phyloP scores from a whole-genome alignment of 768 basidiomycete species.

The Boletus edulis region DNA sequence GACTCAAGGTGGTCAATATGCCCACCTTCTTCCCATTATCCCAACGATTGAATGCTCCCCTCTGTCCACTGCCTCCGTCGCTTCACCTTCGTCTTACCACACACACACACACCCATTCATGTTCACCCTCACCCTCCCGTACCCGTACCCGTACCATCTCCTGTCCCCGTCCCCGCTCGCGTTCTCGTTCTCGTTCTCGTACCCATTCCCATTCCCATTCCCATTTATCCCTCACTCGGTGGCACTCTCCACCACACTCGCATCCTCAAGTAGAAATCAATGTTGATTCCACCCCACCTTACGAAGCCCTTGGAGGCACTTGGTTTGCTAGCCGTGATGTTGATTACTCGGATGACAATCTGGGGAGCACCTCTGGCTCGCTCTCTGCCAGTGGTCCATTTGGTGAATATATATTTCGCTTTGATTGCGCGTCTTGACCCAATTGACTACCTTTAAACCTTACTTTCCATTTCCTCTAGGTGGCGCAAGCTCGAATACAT shows the following conservation, averaged over 20 bases:
- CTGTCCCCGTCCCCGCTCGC: no score
- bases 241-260: conserved; percentile 16
- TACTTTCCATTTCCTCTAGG: not conserved
- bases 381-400: conserved; percentile 5
- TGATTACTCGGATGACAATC: conserved; percentile 27
- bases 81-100: conserved; percentile 20
- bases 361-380: conserved; percentile 15
- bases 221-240: conserved; percentile 19
- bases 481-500: conserved; percentile 11
- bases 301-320: conserved; percentile 55
- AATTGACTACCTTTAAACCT: no score
- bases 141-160: no score
- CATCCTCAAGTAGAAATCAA: conserved; percentile 31
- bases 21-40: conserved; percentile 29
- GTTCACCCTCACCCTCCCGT: no score
- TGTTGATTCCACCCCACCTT: conserved; percentile 31
- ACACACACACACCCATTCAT: conserved; percentile 4
- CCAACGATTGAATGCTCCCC: conserved; percentile 31
- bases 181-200: conserved; percentile 8
- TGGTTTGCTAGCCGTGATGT: conserved; percentile 18
- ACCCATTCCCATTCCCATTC: conserved; percentile 10
- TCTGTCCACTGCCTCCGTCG: conserved; percentile 17
- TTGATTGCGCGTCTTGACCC: not conserved
- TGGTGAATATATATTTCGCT: not conserved
- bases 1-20: not conserved